Evolutionary conservation across 306 rosid genomes (phyloP).

Genomic region (Prunus campanulata): DNA sequence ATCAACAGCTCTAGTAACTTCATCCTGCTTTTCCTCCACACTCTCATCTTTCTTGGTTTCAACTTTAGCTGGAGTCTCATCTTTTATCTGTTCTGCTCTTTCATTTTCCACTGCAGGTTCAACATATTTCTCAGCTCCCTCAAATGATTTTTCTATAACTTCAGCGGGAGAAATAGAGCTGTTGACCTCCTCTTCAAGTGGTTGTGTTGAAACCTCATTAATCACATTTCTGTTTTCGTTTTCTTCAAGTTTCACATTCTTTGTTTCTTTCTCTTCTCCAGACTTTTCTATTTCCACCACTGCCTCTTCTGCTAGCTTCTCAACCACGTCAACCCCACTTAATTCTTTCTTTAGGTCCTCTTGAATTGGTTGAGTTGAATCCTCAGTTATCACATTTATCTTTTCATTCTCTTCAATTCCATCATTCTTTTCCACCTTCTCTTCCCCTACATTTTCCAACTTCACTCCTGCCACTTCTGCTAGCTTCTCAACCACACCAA

Average conservation of each 20-base stretch:
- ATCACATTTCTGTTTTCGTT: not conserved
- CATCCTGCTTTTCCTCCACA: conserved; percentile 37
- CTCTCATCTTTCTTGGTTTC: conserved; percentile 27
- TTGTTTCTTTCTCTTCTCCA: conserved; percentile 2
- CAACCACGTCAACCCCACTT: conserved; percentile 8
- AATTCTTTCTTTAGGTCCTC: not conserved
- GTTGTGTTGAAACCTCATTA: not conserved
- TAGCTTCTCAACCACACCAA: conserved; percentile 1
- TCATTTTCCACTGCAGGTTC: conserved; percentile 16
- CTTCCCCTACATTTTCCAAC: not conserved
- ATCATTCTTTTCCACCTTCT: not conserved
- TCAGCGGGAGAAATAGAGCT: conserved; percentile 9
- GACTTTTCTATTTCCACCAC: not conserved
- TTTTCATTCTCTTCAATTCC: conserved; percentile 3
- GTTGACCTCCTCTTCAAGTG: conserved; percentile 8
- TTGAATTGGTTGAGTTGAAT: conserved; percentile 15
- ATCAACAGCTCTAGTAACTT: conserved; percentile 29
- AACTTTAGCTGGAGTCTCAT: conserved; percentile 20
- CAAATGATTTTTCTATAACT: conserved; percentile 15
- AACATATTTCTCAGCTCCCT: conserved; percentile 14
- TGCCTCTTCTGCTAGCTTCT: conserved; percentile 8
- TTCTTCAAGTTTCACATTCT: conserved; percentile 10
- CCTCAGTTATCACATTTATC: not conserved
- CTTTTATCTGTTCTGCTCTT: conserved; percentile 19
- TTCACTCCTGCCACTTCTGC: not conserved